Base-by-base conservation (phyloP, 2,329 filamentous ascomycete genomes). In the Stachybotrys chartarum region DNA sequence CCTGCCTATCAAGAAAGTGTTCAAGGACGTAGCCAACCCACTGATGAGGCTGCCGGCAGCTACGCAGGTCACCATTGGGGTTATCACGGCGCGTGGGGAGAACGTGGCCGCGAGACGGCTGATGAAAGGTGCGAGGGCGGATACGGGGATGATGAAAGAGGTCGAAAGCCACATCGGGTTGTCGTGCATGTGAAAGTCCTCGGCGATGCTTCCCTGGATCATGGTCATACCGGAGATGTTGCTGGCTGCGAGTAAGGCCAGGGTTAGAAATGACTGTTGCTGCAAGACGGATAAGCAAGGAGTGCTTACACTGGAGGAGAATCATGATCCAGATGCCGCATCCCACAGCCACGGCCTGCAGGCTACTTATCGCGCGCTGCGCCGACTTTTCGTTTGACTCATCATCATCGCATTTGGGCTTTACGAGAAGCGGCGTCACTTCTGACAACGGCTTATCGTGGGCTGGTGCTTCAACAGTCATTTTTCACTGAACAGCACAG, bases 221-320 rank as follows among this genome's bases (percentile, higher is more conserved):
- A 91, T 92, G 6, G 88, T 89, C 66, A 95, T 85, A 61, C 90
- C 85, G 12, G 86, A 90, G 72, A 92, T 90, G 65, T 94, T 94
- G 58, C 81, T 74, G 6, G 80, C 79, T 79, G 57, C 24, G 24
- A 24, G 4, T 24, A 24, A 24, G 24, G 24, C 24, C 3, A 24
- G 24, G 24, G 24, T 24, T 24, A 24, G 24, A 24, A 4, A 24
- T 3, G 24, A 24, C 24, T 24, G 4, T 24, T 24, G 4, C 24
- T 24, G 12, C 16, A 16, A 18, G 10, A 24, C 32, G n/a, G 17
- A 17, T 24, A 16, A 50, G 30, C 18, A 16, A 49, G 6, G 46
- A 6, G 46, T 18, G 18, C 32, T 42, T 10, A 52, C 50, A n/a
- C 7, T 42, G 50, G 5, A 44, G 31, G 5, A 52, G 50, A 16